Conservation (phyloP, 169 alveolate species). For the Cryptosporidium tyzzeri region DNA sequence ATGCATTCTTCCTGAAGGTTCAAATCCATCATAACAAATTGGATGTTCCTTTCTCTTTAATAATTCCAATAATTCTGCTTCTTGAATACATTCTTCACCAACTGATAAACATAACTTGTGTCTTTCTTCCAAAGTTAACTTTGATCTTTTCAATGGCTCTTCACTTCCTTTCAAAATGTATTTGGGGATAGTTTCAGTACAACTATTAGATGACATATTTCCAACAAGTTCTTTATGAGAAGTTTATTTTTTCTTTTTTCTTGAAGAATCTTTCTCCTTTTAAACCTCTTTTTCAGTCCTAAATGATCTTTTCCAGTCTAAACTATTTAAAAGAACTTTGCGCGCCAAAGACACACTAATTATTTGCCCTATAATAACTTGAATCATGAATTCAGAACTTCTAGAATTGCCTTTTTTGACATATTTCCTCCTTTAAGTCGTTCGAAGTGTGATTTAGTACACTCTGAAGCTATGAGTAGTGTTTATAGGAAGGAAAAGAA, state of each 20-base stretch:
- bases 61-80: conserved; percentile 84
- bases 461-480: neutral
- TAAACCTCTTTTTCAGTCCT: neutral
- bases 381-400: too few relatives aligned
- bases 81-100: conserved; percentile 86
- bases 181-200: conserved; percentile 25
- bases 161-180: conserved; percentile 60
- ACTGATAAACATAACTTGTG: conserved; percentile 81
- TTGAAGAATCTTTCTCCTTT: neutral
- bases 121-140: conserved; percentile 78
- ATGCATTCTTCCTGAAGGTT: conserved; percentile 99
- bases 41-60: conserved; percentile 85
- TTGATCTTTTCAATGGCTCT: conserved; percentile 51
- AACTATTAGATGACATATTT: conserved; percentile 18
- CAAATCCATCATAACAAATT: conserved; percentile 99
- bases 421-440: neutral
- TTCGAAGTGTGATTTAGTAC: neutral
- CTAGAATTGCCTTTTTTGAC: neutral
- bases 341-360: neutral
- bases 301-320: neutral
- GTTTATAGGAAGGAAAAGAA: neutral
- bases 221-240: neutral
- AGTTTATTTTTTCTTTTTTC: neutral
- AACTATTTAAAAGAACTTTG: neutral
- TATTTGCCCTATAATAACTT: neutral